phyloP scores from a whole-genome alignment of 73 alveolate genomes.

The Durusdinium trenchii region DNA sequence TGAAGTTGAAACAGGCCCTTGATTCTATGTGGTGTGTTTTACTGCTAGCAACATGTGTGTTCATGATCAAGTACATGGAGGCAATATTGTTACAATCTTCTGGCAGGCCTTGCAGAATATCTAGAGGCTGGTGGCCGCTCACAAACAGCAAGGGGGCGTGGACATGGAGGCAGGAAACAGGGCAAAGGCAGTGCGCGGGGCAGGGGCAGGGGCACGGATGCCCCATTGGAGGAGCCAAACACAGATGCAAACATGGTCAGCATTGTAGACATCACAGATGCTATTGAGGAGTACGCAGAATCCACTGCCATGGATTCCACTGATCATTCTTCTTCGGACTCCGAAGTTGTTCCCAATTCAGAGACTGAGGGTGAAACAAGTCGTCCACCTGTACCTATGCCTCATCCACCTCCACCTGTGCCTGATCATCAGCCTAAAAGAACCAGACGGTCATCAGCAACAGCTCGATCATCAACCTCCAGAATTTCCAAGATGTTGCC shows the following conservation, averaged over 20 bases:
- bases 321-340: background rate
- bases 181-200: no score
- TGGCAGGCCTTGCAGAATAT: background rate
- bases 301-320: no score
- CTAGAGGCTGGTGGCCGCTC: background rate
- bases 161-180: background rate
- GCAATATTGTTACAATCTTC: background rate
- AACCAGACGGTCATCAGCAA: background rate
- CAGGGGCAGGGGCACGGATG: no score
- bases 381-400: background rate
- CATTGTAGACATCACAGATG: no score
- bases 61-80: background rate
- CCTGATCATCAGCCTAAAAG: background rate
- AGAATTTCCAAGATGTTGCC: background rate
- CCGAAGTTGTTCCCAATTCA: background rate
- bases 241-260: no score
- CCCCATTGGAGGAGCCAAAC: no score
- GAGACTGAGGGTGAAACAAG: background rate
- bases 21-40: background rate
- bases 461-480: background rate
- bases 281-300: no score
- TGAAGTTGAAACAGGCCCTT: background rate
- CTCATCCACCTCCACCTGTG: background rate
- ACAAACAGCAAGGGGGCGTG: background rate
- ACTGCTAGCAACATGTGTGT: background rate